Evolutionary conservation across 2,329 filamentous ascomycete species (phyloP).

Genomic region (Ophiostoma tasmaniense): DNA sequence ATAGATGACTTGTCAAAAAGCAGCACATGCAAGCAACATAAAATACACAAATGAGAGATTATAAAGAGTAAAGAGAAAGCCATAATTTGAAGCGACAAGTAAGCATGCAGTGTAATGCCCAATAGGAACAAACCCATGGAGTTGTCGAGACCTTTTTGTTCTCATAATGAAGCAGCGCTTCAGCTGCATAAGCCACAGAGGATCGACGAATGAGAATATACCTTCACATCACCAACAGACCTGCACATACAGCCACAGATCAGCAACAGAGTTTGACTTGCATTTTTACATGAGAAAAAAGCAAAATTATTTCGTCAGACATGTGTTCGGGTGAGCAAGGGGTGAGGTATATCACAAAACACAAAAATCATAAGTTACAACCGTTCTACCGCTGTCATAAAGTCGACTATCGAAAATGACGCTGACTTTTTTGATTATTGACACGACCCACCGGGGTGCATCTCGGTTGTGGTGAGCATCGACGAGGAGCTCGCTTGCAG

Average conservation of each 20-base stretch:
- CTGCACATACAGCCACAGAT: too few relatives aligned
- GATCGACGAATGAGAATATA: neutral
- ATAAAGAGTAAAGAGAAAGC: neutral
- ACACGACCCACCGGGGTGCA: neutral
- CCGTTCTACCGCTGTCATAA: neutral
- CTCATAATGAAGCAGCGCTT: too few relatives aligned
- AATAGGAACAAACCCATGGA: neutral
- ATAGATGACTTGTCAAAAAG: neutral
- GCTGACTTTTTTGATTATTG: neutral
- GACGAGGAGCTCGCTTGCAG: neutral
- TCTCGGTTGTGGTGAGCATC: neutral
- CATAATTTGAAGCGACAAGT: neutral
- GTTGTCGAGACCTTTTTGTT: neutral
- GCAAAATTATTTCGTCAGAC: neutral
- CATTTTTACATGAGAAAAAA: neutral
- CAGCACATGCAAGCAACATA: neutral
- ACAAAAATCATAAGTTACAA: neutral
- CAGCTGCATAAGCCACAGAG: neutral
- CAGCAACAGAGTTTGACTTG: neutral
- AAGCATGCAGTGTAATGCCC: neutral
- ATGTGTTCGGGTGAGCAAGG: neutral
- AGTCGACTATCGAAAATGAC: neutral
- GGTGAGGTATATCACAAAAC: neutral
- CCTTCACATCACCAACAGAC: neutral
- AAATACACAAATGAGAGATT: neutral